Conservation (phyloP, 805 yeast species). For the Candida krabiensis region DNA sequence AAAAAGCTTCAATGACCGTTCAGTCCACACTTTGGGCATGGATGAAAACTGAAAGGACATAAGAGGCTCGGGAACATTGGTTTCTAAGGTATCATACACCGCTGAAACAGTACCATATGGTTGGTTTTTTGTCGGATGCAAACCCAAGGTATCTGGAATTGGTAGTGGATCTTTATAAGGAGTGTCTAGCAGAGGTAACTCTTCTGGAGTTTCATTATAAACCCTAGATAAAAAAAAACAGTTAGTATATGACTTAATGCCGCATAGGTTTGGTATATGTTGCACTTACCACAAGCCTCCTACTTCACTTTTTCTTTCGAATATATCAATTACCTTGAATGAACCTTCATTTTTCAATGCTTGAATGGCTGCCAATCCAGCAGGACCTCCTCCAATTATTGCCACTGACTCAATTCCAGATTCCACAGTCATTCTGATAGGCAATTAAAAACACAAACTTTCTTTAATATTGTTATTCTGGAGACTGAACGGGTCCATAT, state of each 20-base stretch:
- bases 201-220: background rate
- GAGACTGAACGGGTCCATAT: too few relatives aligned
- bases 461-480: too few relatives aligned
- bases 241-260: background rate
- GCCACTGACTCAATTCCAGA: background rate
- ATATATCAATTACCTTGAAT: slow-evolving; percentile 1
- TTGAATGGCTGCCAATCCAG: slow-evolving; percentile 1
- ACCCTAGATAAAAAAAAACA: background rate
- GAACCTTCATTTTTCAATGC: background rate
- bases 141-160: background rate
- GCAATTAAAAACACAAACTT: too few relatives aligned
- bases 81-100: background rate
- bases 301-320: background rate
- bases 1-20: background rate
- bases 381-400: slow-evolving; percentile 1
- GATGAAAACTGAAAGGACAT: background rate
- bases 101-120: slow-evolving; percentile 1
- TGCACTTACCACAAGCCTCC: slow-evolving; percentile 1
- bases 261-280: background rate
- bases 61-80: slow-evolving; percentile 2
- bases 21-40: slow-evolving; percentile 1
- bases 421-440: background rate
- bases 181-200: background rate
- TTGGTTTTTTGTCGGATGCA: background rate
- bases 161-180: background rate